These are phyloP conservation scores for Davidsoniella australis DNA, from an alignment of 2,329 filamentous ascomycete genomes.

Conservation along the genomic window DNA sequence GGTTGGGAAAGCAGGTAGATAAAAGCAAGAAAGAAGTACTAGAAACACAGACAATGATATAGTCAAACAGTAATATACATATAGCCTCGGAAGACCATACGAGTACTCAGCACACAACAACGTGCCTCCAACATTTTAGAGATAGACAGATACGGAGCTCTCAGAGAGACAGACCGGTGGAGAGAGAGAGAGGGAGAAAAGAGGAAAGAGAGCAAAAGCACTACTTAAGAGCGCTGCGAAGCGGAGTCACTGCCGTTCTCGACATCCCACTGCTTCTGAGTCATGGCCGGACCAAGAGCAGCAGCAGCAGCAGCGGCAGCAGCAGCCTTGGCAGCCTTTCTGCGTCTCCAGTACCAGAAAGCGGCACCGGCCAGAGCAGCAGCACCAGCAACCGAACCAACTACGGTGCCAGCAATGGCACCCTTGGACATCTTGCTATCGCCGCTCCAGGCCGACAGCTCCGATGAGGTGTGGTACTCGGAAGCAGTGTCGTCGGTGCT, in stretches of 20 bases:
- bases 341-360: slow-evolving; percentile 29
- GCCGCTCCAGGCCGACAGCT: neutral
- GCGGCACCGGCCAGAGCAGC: slow-evolving; percentile 41
- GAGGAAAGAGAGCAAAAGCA: neutral
- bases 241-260: slow-evolving; percentile 4
- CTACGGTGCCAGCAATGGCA: slow-evolving; percentile 57
- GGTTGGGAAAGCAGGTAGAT: neutral
- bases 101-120: neutral
- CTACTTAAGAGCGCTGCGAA: slow-evolving; percentile 4
- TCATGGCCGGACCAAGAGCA: neutral
- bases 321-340: neutral
- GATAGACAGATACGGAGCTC: neutral
- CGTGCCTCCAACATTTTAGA: neutral
- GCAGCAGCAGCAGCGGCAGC: neutral
- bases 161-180: neutral
- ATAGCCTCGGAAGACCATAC: neutral
- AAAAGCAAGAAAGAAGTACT: neutral
- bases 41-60: too few species aligned
- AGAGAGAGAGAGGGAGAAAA: neutral
- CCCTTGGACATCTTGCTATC: slow-evolving; percentile 39
- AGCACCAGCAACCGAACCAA: slow-evolving; percentile 49
- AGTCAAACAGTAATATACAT: too few species aligned
- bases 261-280: slow-evolving; percentile 10
- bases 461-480: slow-evolving; percentile 9
- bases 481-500: slow-evolving; percentile 15